These are phyloP conservation scores for Williopsis jadinii DNA, from an alignment of 1,139 yeast species.

Conservation along the genomic window DNA sequence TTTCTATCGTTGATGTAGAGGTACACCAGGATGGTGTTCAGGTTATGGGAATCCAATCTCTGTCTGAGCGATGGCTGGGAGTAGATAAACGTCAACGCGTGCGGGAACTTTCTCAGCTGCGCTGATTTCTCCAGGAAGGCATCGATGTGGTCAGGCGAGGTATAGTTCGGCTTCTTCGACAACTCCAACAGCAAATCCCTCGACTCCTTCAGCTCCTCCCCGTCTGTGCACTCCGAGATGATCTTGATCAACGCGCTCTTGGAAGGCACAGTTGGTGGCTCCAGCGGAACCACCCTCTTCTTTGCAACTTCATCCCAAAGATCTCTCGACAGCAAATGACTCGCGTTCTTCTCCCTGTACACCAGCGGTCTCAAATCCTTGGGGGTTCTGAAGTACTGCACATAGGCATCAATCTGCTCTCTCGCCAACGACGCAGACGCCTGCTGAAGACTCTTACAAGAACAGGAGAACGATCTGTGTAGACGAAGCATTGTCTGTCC, in stretches of 20 bases:
- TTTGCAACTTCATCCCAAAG: conserved; percentile 37
- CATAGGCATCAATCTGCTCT: conserved; percentile 14
- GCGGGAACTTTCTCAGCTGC: conserved; percentile 19
- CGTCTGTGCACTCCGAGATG: conserved; percentile 24
- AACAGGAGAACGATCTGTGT: conserved; percentile 10
- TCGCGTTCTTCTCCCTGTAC: conserved; percentile 40
- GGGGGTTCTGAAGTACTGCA: conserved; percentile 25
- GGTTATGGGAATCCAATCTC: conserved; percentile 8
- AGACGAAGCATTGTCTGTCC: conserved; percentile 10
- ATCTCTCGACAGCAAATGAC: conserved; percentile 48
- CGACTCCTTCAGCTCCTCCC: conserved; percentile 28
- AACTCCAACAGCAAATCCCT: conserved; percentile 24
- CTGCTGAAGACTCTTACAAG: conserved; percentile 8
- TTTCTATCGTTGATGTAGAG: conserved; percentile 18
- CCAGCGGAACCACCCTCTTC: conserved; percentile 31
- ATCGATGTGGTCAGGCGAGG: conserved; percentile 25
- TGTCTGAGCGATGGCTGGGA: conserved; percentile 10
- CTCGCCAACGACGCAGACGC: conserved; percentile 8
- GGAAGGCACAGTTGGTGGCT: conserved; percentile 31
- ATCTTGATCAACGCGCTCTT: conserved; percentile 26
- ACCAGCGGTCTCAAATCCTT: conserved; percentile 32
- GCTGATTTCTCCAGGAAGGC: conserved; percentile 25
- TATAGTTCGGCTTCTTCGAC: conserved; percentile 21
- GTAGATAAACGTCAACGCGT: conserved; percentile 19
- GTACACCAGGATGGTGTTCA: conserved; percentile 15